phyloP scores from a whole-genome alignment of 176 grass and related monocot genomes.

The Pontederia paniculata region DNA sequence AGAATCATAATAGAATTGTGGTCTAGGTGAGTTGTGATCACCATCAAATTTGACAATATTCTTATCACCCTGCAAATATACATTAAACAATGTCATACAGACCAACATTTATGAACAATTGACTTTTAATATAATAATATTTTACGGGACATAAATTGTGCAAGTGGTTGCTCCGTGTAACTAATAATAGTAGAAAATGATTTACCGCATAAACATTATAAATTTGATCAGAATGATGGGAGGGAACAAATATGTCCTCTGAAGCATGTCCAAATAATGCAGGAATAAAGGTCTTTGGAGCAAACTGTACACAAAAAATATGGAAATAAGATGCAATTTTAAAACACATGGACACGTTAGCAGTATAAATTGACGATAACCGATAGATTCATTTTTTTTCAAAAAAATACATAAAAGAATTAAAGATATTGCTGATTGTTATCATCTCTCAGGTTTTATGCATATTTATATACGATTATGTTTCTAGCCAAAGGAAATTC shows the following conservation, averaged over 20 bases:
- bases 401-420: too few species aligned
- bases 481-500: not conserved
- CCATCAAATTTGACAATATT: constrained; percentile 97
- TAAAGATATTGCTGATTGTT: too few species aligned
- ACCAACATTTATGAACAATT: too few species aligned
- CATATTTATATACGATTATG: too few species aligned
- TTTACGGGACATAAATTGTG: too few species aligned
- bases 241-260: constrained; percentile 86
- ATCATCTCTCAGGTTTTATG: too few species aligned
- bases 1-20: constrained; percentile 96
- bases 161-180: not conserved
- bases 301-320: constrained; percentile 41
- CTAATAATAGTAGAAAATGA: constrained; percentile 13
- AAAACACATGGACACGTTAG: too few species aligned
- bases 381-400: too few species aligned
- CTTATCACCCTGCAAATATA: constrained; percentile 74
- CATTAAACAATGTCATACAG: not conserved
- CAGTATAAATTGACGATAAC: too few species aligned
- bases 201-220: constrained; percentile 77
- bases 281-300: constrained; percentile 95
- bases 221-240: constrained; percentile 71
- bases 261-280: constrained; percentile 92
- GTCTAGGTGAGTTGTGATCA: constrained; percentile 89
- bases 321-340: not conserved
- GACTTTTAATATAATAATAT: too few species aligned